Evolutionary conservation across 208 protist species (phyloP).

Genomic region (Trichomonas tenax): DNA sequence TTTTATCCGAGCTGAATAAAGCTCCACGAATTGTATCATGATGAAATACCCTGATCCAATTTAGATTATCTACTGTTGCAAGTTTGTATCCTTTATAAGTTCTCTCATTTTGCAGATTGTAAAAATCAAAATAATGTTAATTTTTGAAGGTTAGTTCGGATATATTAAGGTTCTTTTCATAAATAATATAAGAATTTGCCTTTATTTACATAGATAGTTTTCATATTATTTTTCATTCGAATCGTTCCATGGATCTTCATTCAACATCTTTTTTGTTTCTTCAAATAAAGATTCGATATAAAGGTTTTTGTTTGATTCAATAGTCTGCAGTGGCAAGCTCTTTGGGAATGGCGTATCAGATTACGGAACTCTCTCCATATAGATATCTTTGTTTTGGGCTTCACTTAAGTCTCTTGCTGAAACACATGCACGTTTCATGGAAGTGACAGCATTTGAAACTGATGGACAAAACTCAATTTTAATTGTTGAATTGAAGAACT

Average conservation of each 20-base stretch:
- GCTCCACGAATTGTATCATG: too few relatives aligned
- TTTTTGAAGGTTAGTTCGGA: too few relatives aligned
- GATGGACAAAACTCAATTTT: background rate
- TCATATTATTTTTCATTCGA: too few relatives aligned
- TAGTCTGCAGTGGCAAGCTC: background rate
- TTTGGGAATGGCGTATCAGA: background rate
- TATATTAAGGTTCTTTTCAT: too few relatives aligned
- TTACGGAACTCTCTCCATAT: background rate
- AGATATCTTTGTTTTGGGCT: background rate
- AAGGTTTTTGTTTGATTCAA: background rate
- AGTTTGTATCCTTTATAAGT: too few relatives aligned
- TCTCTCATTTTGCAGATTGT: too few relatives aligned
- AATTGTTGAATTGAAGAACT: background rate
- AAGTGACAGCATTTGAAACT: background rate
- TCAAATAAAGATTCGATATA: background rate
- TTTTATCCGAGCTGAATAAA: too few relatives aligned
- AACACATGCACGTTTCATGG: background rate
- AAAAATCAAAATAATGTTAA: too few relatives aligned
- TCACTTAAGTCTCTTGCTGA: background rate
- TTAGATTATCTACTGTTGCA: too few relatives aligned
- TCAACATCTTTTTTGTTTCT: background rate
- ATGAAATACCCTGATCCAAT: too few relatives aligned
- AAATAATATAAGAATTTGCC: too few relatives aligned
- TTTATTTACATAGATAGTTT: too few relatives aligned
- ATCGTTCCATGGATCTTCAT: background rate